phyloP scores from a whole-genome alignment of 164 flowering plant species.

The Magnolia kwangsiensis region DNA sequence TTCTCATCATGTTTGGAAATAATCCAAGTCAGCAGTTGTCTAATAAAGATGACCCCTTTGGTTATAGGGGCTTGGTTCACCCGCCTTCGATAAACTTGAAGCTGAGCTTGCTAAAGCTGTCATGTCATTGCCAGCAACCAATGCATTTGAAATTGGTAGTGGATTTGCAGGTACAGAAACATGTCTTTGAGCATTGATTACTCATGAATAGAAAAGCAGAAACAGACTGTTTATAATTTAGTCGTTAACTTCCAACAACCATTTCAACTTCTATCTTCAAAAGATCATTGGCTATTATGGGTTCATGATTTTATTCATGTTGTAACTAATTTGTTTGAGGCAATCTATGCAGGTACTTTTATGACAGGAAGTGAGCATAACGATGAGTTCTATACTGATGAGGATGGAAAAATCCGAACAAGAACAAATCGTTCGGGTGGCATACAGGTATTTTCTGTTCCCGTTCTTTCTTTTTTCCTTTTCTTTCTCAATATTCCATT shows the following conservation, averaged over 20 bases:
- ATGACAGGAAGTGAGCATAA: constrained; percentile 96
- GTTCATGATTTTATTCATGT: background rate
- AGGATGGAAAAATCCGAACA: constrained; percentile 73
- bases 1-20: background rate
- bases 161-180: constrained; percentile 75
- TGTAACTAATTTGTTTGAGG: background rate
- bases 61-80: constrained; percentile 91
- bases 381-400: constrained; percentile 78
- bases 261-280: background rate
- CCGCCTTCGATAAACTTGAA: constrained; percentile 97
- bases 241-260: background rate
- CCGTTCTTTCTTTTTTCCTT: constrained; percentile 6
- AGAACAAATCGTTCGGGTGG: constrained; percentile 98
- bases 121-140: constrained; percentile 90
- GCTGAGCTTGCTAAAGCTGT: constrained; percentile 91
- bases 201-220: background rate
- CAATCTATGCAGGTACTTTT: constrained; percentile 60
- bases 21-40: background rate
- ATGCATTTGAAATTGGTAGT: constrained; percentile 95
- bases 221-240: background rate
- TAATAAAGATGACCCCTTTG: background rate
- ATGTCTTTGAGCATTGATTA: too few relatives aligned
- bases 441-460: constrained; percentile 53
- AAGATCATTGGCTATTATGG: background rate
- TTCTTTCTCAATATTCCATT: background rate